Conservation (phyloP, 176 grass and related monocot species). For the Carex kokanica region DNA sequence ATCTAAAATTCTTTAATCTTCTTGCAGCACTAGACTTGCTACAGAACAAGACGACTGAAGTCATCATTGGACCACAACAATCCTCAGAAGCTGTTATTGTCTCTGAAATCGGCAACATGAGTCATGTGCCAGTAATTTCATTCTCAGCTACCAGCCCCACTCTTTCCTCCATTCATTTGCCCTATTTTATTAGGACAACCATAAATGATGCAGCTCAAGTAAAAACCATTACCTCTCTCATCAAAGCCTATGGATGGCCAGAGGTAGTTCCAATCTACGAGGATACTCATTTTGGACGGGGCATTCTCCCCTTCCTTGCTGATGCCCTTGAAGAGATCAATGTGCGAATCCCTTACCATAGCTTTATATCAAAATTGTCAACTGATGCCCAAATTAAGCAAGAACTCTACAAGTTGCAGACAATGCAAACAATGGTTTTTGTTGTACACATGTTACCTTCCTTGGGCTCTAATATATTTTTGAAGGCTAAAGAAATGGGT, state of each 20-base stretch:
- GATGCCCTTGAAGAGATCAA: conserved; percentile 38
- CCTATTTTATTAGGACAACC: conserved; percentile 50
- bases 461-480: conserved; percentile 32
- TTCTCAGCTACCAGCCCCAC: conserved; percentile 45
- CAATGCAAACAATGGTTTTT: conserved; percentile 41
- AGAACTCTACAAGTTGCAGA: conserved; percentile 41
- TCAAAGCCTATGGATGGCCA: conserved; percentile 59
- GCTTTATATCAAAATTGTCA: conserved; percentile 22
- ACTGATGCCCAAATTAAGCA: conserved; percentile 33
- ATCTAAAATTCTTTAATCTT: background rate
- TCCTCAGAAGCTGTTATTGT: conserved; percentile 36
- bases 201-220: conserved; percentile 33
- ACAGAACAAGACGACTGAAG: conserved; percentile 37
- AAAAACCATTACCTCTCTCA: conserved; percentile 40
- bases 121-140: conserved; percentile 40
- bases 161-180: conserved; percentile 16
- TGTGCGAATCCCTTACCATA: conserved; percentile 19
- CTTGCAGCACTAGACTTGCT: conserved; percentile 30
- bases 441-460: conserved; percentile 40
- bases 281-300: conserved; percentile 40
- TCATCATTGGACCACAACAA: conserved; percentile 51
- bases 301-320: conserved; percentile 41
- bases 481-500: conserved; percentile 36
- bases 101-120: conserved; percentile 36
- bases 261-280: conserved; percentile 42